Evolutionary conservation across 1,284 basidiomycete genomes (phyloP), one percentile per base, ranked within the genome.

Genomic region (Boletus calvinii): DNA sequence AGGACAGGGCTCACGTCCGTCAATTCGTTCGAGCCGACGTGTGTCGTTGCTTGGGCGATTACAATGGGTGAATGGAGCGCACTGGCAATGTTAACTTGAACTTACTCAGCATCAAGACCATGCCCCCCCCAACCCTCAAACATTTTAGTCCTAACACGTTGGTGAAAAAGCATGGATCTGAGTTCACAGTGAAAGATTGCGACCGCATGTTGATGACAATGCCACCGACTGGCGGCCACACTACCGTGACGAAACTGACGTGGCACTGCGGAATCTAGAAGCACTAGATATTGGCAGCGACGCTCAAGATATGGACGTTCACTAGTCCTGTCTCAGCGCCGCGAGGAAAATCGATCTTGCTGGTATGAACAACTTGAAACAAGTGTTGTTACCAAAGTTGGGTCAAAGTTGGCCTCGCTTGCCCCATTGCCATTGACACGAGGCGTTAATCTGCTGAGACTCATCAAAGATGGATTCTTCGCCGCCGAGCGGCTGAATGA

Each of bases 81-180:
- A 26, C n/a, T n/a, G n/a, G n/a, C n/a, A 26, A 2, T 26, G 26
- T 26, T 26, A 22, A 22, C 22, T 22, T n/a, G n/a, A 6, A 24
- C 24, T 24, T 24, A 24, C 30, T 39, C 37, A 45, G 46, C 17
- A 32, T 56, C 45, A 22, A 30, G 42, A 30, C 18, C 50, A 31
- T 36, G 47, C 48, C 35, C 35, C n/a, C 50, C 26, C 41, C 42
- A 22, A 37, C 45, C 22, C 29, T 22, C 24, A 22, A 10, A 31
- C 32, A 20, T 43, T 42, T 35, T 31, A 35, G 41, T 20, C 40
- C 24, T 8, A 15, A 54, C 63, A 62, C 61, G 63, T 56, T 59
- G 44, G 43, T 4, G 15, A 39, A 20, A 36, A 46, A 20, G 39
- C 31, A 20, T 53, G 56, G 41, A 41, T 45, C 24, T 38, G 39